Evolutionary conservation across 352 stramenopile species (phyloP).

Genomic region (Blastocystis sp.): DNA sequence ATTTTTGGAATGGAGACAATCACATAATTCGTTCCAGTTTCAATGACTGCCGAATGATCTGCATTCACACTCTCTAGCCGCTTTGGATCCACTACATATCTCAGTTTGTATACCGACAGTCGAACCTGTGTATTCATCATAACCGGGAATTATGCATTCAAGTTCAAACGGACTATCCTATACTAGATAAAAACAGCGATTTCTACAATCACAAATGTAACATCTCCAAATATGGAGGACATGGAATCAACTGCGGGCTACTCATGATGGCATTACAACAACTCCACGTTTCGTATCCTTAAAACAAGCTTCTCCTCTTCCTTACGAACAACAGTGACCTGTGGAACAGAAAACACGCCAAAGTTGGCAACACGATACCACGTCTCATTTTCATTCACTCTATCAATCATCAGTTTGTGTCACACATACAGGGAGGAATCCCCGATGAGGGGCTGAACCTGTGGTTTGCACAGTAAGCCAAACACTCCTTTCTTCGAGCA

Average conservation of each 20-base stretch:
- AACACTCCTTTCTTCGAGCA: not conserved
- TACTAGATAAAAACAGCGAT: not conserved
- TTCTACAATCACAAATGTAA: not conserved
- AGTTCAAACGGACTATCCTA: not conserved
- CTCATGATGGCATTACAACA: not conserved
- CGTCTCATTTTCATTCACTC: slow-evolving; percentile 4
- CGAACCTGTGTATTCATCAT: slow-evolving; percentile 14
- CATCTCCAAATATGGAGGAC: not conserved
- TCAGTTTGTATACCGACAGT: too few relatives aligned
- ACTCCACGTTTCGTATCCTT: not conserved
- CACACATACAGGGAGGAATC: slow-evolving; percentile 22
- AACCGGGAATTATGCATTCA: not conserved
- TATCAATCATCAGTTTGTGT: not conserved
- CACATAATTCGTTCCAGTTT: slow-evolving; percentile 3
- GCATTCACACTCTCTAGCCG: not conserved
- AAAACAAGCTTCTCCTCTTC: not conserved
- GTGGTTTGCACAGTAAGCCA: not conserved
- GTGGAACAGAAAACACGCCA: slow-evolving; percentile 1
- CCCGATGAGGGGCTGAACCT: slow-evolving; percentile 17
- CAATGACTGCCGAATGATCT: not conserved
- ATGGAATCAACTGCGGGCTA: not conserved
- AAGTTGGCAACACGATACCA: slow-evolving; percentile 6
- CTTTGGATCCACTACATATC: slow-evolving; percentile 7
- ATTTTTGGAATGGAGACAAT: slow-evolving; percentile 12
- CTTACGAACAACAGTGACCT: not conserved